These are phyloP conservation scores for Pestalotiopsis sp. DNA, from an alignment of 2,329 filamentous ascomycete species.

Conservation along the genomic window DNA sequence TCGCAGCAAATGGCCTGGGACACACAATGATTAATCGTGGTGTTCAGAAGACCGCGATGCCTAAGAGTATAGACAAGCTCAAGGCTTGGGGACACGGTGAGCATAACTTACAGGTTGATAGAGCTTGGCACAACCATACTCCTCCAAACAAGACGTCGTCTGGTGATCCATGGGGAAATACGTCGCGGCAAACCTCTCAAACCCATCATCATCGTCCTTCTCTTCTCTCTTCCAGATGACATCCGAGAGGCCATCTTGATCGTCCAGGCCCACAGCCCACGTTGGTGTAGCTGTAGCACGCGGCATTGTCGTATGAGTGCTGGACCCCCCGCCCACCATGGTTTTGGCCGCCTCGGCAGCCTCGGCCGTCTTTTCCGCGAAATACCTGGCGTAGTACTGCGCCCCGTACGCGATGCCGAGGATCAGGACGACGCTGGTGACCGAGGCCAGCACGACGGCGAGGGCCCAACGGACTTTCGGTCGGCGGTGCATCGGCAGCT, in stretches of 20 bases:
- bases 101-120: constrained; percentile 18
- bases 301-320: neutral
- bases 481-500: constrained; percentile 22
- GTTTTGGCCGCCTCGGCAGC: constrained; percentile 16
- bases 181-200: constrained; percentile 17
- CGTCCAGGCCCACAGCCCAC: neutral
- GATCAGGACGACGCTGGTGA: constrained; percentile 24
- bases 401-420: constrained; percentile 25
- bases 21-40: neutral
- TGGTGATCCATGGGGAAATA: neutral
- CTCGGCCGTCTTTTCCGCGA: constrained; percentile 17
- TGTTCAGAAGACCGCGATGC: neutral
- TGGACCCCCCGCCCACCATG: neutral
- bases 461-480: constrained; percentile 25
- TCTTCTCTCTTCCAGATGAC: neutral
- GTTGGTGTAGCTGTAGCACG: neutral
- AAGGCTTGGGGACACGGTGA: too few relatives aligned
- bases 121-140: constrained; percentile 19
- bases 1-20: constrained; percentile 26
- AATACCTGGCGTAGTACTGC: constrained; percentile 24
- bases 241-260: neutral
- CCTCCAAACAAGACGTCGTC: neutral
- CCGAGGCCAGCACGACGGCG: constrained; percentile 19
- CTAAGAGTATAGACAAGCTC: neutral
- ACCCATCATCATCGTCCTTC: neutral